Evolutionary conservation across 768 basidiomycete genomes (phyloP), one percentile per base, ranked within the genome.

Genomic region (Dentipellis sp.): DNA sequence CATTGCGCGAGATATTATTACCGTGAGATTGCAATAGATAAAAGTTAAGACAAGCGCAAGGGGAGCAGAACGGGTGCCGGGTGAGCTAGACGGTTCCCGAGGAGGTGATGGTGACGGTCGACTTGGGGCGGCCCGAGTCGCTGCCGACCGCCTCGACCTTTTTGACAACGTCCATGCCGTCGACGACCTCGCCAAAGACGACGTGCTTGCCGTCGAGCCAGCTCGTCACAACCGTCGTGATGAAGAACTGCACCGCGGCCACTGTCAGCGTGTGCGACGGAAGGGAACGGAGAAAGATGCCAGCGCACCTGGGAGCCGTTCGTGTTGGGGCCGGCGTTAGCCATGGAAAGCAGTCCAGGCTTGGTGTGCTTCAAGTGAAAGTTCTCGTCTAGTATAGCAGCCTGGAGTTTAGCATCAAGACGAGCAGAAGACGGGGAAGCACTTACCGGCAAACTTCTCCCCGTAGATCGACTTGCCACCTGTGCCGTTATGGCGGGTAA

Each of bases 171-270:
- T 85, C 81, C 67, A 81, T 67, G 53, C 84, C 84, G 58, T 84
- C 75, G 49, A 88, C 67, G 57, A 91, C 88, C 63, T 86, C 82
- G 39, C 92, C 93, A 65, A 95, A 94, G 50, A 94, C 91, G 70
- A 91, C 87, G 70, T 92, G 86, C 56, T 77, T 79, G 56, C 84
- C 86, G 67, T 94, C 88, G 57, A 94, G 81, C 89, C 88, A 91
- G 38, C 74, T 71, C 3, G 88, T 88, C 36, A 73, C 70, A 55
- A 83, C 84, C 40, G 91, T 94, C 60, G 88, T 91, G 75, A 94
- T 83, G 78, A 95, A 94, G 80, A 94, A 94, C 69, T 50, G 10
- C 19, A 29, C 40, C 40, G 19, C 17, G 29, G 16, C 7, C 22
- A 5, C 1, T 22, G 19, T 50, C 48, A 50, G 29, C 92, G 87